Evolutionary conservation across 805 yeast genomes (phyloP), one percentile per base, ranked within the genome.

Genomic region (Maudiozyma serrabonitensis): DNA sequence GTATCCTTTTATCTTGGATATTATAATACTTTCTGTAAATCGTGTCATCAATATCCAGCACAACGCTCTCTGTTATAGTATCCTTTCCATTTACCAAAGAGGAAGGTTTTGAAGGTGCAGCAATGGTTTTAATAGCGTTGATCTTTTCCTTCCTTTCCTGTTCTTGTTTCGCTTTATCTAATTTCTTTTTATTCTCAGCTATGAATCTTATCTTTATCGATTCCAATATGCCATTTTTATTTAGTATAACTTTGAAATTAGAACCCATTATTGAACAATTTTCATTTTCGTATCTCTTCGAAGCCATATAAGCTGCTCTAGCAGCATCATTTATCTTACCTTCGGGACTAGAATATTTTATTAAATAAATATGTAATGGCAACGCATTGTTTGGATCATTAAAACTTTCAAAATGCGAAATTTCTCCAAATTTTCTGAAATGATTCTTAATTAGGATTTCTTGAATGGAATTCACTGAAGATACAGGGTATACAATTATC

Each of bases 381-480:
- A 82, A 84, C 2, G 89, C 95, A 42, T 86, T 81, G 21, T 73
- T 71, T 0, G 91, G 87, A 59, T 89, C 93, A 49, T 75, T 78
- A 9, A 82, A 70, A 51, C 80, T 71, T 51, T 78, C 76, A 45
- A 84, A 67, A 39, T 78, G 80, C 26, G 75, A 72, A 4, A 89
- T 72, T 31, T 74, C 75, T 3, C 96, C 96, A 65, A 71, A 84
- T 23, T 75, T 66, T 41, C 74, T 74, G 54, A 86, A 77, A 54
- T 76, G 80, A 52, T 82, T 79, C 44, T 69, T 71, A 2, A 66
- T 56, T 13, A 61, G 53, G 19, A 60, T 43, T 26, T 57, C 60
- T 38, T 58, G 62, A 8, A 57, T 51, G 4, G 49, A 45, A 4
- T 44, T 51, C 1, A 50, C 32, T 18, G 50, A 46, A 3, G 54